Evolutionary conservation across 2,329 filamentous ascomycete species (phyloP), one percentile per base, ranked within the genome.

Genomic region (Xylaria sp.): DNA sequence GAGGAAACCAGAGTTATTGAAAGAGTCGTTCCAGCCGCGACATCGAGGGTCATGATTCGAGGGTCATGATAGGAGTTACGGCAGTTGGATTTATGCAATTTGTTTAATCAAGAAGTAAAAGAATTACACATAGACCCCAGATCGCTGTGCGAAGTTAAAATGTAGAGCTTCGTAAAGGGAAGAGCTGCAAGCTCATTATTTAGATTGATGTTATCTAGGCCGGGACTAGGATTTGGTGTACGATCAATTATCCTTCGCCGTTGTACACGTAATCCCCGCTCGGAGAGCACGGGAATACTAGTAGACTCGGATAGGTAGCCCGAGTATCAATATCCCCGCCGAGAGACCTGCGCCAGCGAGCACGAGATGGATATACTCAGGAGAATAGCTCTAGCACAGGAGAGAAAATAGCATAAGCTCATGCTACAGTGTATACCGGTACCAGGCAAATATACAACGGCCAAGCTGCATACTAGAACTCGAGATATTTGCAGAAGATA

Each of bases 1-100:
- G 69, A 84, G 92, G 78, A 92, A 91, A 77, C 92, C 92, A 6
- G 82, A 90, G 5, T 71, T 83, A 3, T 68, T 84, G 25, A 73
- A 77, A 57, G 71, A 76, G 65, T 82, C 78, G 51, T 84, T 81
- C 64, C 82, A 83, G 68, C 75, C 74, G 23, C 71, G 70, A 25
- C 68, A 72, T 63, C 66, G 66, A 46, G 57, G 61, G 62, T 52
- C 48, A 48, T 18, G 58, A 57, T n/a, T 63, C 66, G 66, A 46
- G 57, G 61, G 62, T 52, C 48, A 48, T 18, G 58, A 57, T n/a
- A 43, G 62, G 15, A 51, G 31, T 2, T 43, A 3, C 2, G 6
- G 10, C 39, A 13, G 43, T 20, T 49, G 36, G 5, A 55, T 23
- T 31, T 51, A 28, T 28, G 3, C 28, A 28, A 4, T 28, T 28